Base-by-base conservation (phyloP, 305 asterid genomes). In the Fraxinus floribunda region DNA sequence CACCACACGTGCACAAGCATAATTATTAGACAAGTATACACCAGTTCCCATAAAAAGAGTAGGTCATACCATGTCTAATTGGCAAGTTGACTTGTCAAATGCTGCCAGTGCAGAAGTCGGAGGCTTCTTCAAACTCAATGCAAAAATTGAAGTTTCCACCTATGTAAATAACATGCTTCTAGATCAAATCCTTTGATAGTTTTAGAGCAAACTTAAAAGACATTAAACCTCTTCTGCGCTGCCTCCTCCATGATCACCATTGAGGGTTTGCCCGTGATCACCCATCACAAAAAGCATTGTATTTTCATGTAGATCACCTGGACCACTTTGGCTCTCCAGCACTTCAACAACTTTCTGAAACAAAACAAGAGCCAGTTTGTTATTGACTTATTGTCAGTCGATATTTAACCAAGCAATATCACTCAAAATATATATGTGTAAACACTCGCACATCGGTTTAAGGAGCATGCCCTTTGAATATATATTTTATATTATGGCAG, bases 241-340 rank as follows among this genome's bases (percentile, higher is more conserved):
- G 87, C 98, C 99, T 83, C 99, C 98, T 22, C 99, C 99, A 83
- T 95, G 99, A 87, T 94, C 98, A 62, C 99, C 98, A 80, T 95
- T 95, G 77, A 94, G 78, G 80, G 99, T 95, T 87, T 95, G 99
- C 84, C 99, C 99, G 60, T 95, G 99, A 90, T 95, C 99, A 62
- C 99, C 99, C 99, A 95, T 95, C 74, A 95, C 98, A 86, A 95
- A 92, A 86, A 95, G 98, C 95, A 95, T 85, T 46, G 99, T 93
- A 76, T 94, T 94, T 87, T 95, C 97, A 87, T 95, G 99, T 82
- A 91, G 83, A 85, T 95, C 97, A 81, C 98, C 99, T 16, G 94
- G 92, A 81, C 93, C 94, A 86, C 93, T 91, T 89, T 88, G 90
- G 87, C 91, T 92, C 86, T 92, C 93, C 85, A 95, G 89, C 78